Percentiles rank a stretch among this genome's conserved stretches.
These are phyloP conservation scores for Datura wrightii DNA, from an alignment of 257 asterid genomes.

Conservation along the genomic window DNA sequence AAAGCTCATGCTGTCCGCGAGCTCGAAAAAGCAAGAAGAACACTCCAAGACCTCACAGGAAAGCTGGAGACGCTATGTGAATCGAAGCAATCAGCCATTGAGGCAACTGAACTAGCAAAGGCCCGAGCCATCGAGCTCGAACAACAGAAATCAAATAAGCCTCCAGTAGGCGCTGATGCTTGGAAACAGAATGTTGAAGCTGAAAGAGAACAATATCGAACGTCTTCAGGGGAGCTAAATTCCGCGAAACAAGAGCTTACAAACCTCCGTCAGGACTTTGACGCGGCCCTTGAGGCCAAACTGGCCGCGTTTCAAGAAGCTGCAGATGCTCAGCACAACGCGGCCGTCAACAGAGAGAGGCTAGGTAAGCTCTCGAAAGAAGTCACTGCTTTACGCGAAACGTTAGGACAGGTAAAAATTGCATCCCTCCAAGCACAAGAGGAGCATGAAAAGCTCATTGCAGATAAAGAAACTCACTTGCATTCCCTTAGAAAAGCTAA, in stretches of 20 bases:
- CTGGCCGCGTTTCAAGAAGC: conserved; percentile 57
- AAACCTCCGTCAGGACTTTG: conserved; percentile 59
- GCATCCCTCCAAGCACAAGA: conserved; percentile 60
- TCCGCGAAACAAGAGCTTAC: conserved; percentile 63
- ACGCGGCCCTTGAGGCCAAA: conserved; percentile 55
- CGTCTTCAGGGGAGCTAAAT: conserved; percentile 59
- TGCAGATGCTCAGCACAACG: conserved; percentile 58
- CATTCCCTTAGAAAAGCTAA: conserved; percentile 42
- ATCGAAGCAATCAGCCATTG: conserved; percentile 69
- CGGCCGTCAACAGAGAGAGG: conserved; percentile 49
- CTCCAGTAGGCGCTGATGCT: conserved; percentile 47
- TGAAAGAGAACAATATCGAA: conserved; percentile 62
- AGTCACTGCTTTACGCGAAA: conserved; percentile 44
- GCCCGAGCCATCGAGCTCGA: conserved; percentile 56
- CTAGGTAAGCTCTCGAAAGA: conserved; percentile 55
- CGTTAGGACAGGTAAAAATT: conserved; percentile 51
- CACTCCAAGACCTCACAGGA: conserved; percentile 64
- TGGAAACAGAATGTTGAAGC: conserved; percentile 61
- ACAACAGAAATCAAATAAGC: conserved; percentile 47
- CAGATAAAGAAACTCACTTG: conserved; percentile 57
- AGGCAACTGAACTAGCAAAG: conserved; percentile 58
- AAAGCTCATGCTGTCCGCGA: conserved; percentile 67
- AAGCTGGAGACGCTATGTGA: conserved; percentile 65
- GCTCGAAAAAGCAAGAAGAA: conserved; percentile 63
- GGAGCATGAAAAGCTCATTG: conserved; percentile 47